A percentile compares a stretch with the other conserved stretches of the same genome.
Evolutionary conservation across 352 stramenopile species (phyloP).

Genomic region (Globisporangium alternatum): DNA sequence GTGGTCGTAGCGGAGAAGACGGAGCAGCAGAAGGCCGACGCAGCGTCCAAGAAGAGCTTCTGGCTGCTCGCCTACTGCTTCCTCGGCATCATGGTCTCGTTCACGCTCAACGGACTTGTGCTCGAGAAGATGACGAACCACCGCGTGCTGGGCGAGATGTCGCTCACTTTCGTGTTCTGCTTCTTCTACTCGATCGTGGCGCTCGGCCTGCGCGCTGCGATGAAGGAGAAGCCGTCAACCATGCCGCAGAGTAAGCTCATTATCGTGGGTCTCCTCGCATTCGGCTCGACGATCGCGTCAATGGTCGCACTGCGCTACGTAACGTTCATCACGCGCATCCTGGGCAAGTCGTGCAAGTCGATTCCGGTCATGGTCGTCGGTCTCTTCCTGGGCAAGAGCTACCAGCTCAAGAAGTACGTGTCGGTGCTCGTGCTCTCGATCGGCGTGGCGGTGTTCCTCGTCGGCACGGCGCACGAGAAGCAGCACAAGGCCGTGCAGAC

Average conservation of each 20-base stretch:
- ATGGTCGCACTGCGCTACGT: conserved; percentile 84
- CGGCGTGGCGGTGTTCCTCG: conserved; percentile 73
- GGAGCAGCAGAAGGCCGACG: conserved; percentile 9
- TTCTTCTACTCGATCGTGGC: conserved; percentile 72
- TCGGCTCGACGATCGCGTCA: conserved; percentile 77
- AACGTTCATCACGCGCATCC: conserved; percentile 82
- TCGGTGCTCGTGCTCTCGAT: conserved; percentile 71
- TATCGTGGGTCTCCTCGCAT: conserved; percentile 64
- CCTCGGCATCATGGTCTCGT: conserved; percentile 80
- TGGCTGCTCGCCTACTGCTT: conserved; percentile 78
- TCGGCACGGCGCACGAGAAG: conserved; percentile 73
- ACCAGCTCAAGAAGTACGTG: conserved; percentile 79
- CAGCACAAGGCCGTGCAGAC: conserved; percentile 40
- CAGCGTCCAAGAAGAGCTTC: conserved; percentile 35
- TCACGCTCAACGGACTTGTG: conserved; percentile 78
- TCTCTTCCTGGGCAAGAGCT: conserved; percentile 71
- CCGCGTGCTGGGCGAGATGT: conserved; percentile 76
- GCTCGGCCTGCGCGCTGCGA: conserved; percentile 46
- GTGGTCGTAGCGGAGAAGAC: conserved; percentile 9
- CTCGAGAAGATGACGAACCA: conserved; percentile 86
- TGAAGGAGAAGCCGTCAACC: conserved; percentile 67
- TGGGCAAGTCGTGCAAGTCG: conserved; percentile 88
- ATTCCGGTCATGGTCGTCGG: conserved; percentile 86
- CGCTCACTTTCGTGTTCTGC: conserved; percentile 83
- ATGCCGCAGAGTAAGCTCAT: conserved; percentile 70